phyloP scores from a whole-genome alignment of 1,284 basidiomycete species.

The Ceratobasidium sp. region DNA sequence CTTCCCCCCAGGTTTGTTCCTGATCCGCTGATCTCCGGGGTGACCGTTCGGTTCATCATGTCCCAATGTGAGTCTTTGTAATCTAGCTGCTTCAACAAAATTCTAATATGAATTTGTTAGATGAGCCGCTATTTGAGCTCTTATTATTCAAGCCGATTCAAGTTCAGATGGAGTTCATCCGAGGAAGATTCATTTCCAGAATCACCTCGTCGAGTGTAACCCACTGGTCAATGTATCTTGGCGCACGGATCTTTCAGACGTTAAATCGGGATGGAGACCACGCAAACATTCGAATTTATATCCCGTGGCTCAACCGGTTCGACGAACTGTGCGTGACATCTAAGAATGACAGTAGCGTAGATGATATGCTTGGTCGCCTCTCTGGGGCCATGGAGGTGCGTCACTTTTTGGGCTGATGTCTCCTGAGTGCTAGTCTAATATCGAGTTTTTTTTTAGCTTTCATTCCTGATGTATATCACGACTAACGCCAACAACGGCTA shows the following conservation, averaged over 20 bases:
- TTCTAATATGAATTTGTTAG: neutral
- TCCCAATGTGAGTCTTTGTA: constrained; percentile 13
- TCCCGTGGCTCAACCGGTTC: neutral
- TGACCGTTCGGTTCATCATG: constrained; percentile 11
- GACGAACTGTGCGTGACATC: neutral
- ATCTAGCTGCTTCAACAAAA: neutral
- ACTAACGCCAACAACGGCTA: constrained; percentile 7
- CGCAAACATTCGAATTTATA: neutral
- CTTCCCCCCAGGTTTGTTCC: constrained; percentile 9
- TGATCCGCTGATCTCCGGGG: neutral
- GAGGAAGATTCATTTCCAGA: neutral
- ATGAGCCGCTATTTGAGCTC: constrained; percentile 16
- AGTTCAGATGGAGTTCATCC: neutral
- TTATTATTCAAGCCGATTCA: neutral
- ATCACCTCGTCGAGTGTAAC: neutral
- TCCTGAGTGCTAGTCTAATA: neutral
- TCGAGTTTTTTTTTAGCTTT: neutral
- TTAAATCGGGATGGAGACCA: neutral
- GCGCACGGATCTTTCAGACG: neutral
- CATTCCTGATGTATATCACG: constrained; percentile 6
- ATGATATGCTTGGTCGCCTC: neutral
- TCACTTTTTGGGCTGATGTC: neutral
- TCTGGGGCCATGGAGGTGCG: constrained; percentile 11
- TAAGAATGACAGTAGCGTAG: neutral
- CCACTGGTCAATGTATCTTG: constrained; percentile 21